Evolutionary conservation across 2,329 filamentous ascomycete genomes (phyloP), one percentile per base, ranked within the genome.

Genomic region (Zelopaecilomyces penicillatus): DNA sequence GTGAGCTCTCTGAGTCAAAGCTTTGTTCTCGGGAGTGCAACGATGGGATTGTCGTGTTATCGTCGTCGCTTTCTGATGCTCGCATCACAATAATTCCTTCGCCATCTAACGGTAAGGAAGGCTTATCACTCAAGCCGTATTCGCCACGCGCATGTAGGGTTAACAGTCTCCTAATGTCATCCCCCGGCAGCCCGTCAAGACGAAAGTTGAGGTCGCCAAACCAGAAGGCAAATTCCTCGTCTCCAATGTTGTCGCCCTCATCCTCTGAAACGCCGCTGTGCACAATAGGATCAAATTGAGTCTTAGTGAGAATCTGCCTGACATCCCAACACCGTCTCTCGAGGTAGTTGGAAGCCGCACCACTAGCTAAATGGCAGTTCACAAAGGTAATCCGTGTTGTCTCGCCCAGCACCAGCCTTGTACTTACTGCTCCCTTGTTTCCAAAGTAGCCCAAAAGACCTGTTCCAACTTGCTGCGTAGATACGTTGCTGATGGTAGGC

Each of bases 161-260:
- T 33, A 98, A 71, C 5, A 97, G 69, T 39, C 85, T 79, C 30
- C 91, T 78, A 39, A 98, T 93, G 60, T 98, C 93, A 33, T 93
- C 85, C 1, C 89, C 90, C 0, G 91, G 87, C 40, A 97, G 77
- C 37, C 84, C 87, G 41, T 94, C 87, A 1, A 98, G 74, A 30
- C 93, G 80, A 59, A 96, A 98, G 61, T 98, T 98, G 36, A 98
- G 73, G 62, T 98, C 93, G 5, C 93, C 93, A 57, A 95, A 87
- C 88, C 91, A 97, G 58, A 98, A 96, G 0, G 83, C 81, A 65
- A 96, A 89, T 58, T 98, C 93, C 52, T 95, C 91, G 34, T 94
- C 86, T 1, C 87, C 90, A 51, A 98, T 83, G 32, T 71, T 77
- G 42, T 85, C 80, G 1, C 74, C 68, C 26, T 83, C 78, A n/a